Evolutionary conservation across 805 yeast species (phyloP), one percentile per base, ranked within the genome.

Genomic region (Suhomyces tanzawaensis): DNA sequence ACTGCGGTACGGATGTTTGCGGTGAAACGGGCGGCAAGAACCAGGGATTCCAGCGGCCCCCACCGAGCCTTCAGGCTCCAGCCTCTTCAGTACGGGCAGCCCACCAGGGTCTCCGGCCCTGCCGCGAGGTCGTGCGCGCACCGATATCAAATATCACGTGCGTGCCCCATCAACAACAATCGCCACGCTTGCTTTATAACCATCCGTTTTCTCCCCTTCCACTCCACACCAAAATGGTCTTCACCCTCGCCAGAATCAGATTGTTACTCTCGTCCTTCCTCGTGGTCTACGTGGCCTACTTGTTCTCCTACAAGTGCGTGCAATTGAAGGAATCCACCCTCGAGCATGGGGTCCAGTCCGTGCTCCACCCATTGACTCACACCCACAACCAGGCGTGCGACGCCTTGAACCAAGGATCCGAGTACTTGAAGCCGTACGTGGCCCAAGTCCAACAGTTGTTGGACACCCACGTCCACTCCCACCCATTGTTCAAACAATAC

Each of bases 241-340:
- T 30, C 16, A 11, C 25, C 6, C 42, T 49, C 29, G 47, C 50
- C 32, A 49, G 49, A 31, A 34, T 51, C 44, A 58, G 45, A 51
- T 42, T 37, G 34, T 46, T 51, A 34, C 25, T 59, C 27, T 39
- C 55, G 32, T 44, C 61, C 22, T 43, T 59, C 34, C 37, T 63
- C 30, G 51, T 58, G 21, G 45, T 64, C 32, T 69, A 69, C 49
- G 46, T 60, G 23, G 44, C 59, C 27, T 69, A 69, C 56, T 64
- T 69, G 45, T 55, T 52, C 48, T 50, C 59, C 23, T 68, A 66
- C 57, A 69, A 69, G 51, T 69, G 74, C 50, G 57, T 52, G 32
- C 42, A 55, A 23, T 52, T 60, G 45, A 46, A 56, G 31, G 60
- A 57, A 48, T 33, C 57, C 9, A 45, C 57, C 4, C 55, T 66